Evolutionary conservation across 208 protist species (phyloP).

Genomic region (Acanthamoeba rhysodes): DNA sequence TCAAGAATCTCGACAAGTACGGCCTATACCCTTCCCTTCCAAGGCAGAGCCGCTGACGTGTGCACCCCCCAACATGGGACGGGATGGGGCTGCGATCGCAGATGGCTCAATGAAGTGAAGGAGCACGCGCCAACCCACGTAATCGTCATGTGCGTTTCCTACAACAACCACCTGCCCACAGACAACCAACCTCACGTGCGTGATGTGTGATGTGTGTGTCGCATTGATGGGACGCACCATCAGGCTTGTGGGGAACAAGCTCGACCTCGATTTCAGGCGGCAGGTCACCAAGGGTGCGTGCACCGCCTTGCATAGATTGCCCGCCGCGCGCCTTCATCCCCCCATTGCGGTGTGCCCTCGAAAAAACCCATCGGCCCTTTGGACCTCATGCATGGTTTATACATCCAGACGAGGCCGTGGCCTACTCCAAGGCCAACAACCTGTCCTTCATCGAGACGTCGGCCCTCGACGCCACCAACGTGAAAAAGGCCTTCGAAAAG

Average conservation of each 20-base stretch:
- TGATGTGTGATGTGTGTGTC: not conserved
- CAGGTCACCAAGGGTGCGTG: constrained; percentile 4
- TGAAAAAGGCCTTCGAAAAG: constrained; percentile 98
- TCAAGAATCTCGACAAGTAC: constrained; percentile 71
- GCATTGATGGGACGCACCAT: not conserved
- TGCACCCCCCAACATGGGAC: no score
- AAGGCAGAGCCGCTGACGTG: constrained; percentile 29
- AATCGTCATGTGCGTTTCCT: not conserved
- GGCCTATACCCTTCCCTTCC: not conserved
- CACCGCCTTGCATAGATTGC: not conserved
- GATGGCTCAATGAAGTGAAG: constrained; percentile 49
- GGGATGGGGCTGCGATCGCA: not conserved
- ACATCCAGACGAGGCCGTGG: constrained; percentile 93
- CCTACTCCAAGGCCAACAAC: constrained; percentile 96
- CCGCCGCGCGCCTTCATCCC: no score
- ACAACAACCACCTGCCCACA: not conserved
- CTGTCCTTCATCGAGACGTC: constrained; percentile 99
- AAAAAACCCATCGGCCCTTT: not conserved
- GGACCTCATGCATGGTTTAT: not conserved
- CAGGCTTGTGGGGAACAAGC: constrained; percentile 43
- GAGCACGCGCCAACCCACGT: constrained; percentile 29
- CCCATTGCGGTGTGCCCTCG: not conserved
- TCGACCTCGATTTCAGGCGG: constrained; percentile 10
- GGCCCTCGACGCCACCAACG: constrained; percentile 98
- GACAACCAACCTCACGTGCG: not conserved